A percentile compares a stretch with the other conserved stretches of the same genome.
Evolutionary conservation across 352 stramenopile species (phyloP).

Genomic region (Thalassiosira exigua): DNA sequence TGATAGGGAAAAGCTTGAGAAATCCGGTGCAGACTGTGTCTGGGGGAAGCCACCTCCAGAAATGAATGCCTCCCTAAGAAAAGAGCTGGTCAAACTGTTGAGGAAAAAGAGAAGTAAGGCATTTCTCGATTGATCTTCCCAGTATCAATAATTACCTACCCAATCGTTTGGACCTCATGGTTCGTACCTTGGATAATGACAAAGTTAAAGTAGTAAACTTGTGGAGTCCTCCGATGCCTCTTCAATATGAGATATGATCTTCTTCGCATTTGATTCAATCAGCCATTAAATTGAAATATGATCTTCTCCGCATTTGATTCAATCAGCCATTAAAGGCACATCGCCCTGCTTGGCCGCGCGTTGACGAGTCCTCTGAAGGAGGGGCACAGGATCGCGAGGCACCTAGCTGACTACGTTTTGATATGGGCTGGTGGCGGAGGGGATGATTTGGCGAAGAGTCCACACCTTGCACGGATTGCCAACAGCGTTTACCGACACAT

Average conservation of each 20-base stretch:
- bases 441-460: conserved; percentile 86
- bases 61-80: conserved; percentile 55
- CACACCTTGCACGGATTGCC: conserved; percentile 84
- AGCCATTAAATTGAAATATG: too few species aligned
- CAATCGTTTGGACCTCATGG: too few species aligned
- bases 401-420: conserved; percentile 87
- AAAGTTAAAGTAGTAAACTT: too few species aligned
- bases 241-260: too few species aligned
- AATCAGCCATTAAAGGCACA: too few species aligned
- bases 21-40: conserved; percentile 59
- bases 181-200: too few species aligned
- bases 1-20: conserved; percentile 51
- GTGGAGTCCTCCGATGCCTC: too few species aligned
- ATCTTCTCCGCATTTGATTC: too few species aligned
- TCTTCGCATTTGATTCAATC: too few species aligned
- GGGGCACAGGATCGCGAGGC: conserved; percentile 82
- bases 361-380: conserved; percentile 82
- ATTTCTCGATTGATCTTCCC: neutral
- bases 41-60: conserved; percentile 70
- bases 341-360: conserved; percentile 83
- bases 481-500: conserved; percentile 73
- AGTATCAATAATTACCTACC: too few species aligned
- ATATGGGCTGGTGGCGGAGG: conserved; percentile 86
- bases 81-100: conserved; percentile 58
- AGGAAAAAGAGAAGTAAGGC: conserved; percentile 53